These are phyloP conservation scores for Boechera retrofracta DNA, from an alignment of 345 rosid species.

Conservation along the genomic window DNA sequence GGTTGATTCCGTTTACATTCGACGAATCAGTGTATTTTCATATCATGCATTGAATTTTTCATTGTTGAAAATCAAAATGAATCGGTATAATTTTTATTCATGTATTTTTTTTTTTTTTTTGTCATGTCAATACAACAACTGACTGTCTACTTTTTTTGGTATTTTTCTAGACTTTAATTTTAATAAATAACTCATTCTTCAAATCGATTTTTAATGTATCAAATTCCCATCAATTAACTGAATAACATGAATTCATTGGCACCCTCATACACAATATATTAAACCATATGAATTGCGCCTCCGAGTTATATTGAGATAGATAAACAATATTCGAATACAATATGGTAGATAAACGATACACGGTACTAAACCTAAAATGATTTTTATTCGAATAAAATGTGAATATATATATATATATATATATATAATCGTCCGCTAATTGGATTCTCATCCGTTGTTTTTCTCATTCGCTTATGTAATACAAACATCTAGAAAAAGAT, in stretches of 20 bases:
- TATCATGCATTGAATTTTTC: constrained; percentile 6
- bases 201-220: neutral
- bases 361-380: no score
- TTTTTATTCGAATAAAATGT: no score
- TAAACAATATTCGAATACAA: no score
- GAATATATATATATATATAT: no score
- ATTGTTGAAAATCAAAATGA: constrained; percentile 1
- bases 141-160: neutral
- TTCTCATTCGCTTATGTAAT: no score
- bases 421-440: no score
- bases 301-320: no score
- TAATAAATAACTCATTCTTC: neutral
- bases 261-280: neutral
- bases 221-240: neutral
- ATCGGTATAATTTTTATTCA: neutral
- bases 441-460: no score
- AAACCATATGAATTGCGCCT: neutral
- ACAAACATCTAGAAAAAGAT: no score
- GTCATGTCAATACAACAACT: constrained; percentile 7
- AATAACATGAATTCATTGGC: neutral
- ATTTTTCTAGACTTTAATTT: neutral
- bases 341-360: no score
- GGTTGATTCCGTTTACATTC: constrained; percentile 37
- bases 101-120: neutral
- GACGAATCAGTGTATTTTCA: neutral